Evolutionary conservation across 2,329 filamentous ascomycete genomes (phyloP), one percentile per base, ranked within the genome.

Genomic region (Ophiostoma sp.): DNA sequence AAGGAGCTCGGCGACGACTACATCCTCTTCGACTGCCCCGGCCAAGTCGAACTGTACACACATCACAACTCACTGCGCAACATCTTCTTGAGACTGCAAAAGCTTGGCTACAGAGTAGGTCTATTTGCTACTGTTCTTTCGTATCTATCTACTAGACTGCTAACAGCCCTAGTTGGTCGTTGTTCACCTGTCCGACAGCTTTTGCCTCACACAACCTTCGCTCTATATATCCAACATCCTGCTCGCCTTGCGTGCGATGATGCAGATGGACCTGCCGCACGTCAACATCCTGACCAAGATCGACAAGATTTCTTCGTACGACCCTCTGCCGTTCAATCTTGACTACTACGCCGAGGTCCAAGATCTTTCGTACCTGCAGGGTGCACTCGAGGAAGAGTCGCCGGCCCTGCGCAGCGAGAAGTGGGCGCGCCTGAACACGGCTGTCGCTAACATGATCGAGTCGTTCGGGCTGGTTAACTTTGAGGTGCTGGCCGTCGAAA

Each of bases 271-370:
- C 76, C 90, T 98, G 71, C 93, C 95, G 0, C 92, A 97, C 76
- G 83, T 99, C 73, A 99, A 99, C 75, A 91, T 99, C 71, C 85
- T 99, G 40, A 97, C 93, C 69, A 99, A 99, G 80, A 96, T 99
- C 79, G 95, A 99, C 79, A 97, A 97, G 76, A 83, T 99, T 67
- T 82, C 88, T 47, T 87, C 89, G 66, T 97, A 97, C 75, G 89
- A 92, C 64, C 87, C 91, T 40, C 83, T 99, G 0, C 92, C 93
- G 0, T 97, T 99, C 82, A 97, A 97, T 74, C 87, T 99, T 70
- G 93, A 97, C 72, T 99, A 89, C 78, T 99, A 98, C 78, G 98
- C 95, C 70, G 94, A 99, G 77, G 94, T 98, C 7, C 93, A 99
- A 78, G 93, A 97, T 75, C 85, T 99, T 4, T 86, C 87, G 36